Conservation (phyloP, 345 rosid genomes). For the Populus tremula region DNA sequence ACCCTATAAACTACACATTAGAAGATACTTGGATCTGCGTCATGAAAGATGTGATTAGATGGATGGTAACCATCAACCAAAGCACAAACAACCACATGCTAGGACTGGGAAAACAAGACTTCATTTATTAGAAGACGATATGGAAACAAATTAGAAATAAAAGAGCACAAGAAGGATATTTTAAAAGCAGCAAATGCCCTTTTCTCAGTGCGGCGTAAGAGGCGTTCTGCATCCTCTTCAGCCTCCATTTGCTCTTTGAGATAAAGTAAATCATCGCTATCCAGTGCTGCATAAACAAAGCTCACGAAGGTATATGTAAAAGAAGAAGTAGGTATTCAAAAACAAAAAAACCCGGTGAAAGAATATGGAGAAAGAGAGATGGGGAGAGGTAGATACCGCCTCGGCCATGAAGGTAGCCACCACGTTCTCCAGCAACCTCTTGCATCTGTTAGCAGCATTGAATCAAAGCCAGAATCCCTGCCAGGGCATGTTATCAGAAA, state of each 20-base stretch:
- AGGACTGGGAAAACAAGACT: no score
- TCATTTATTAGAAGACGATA: no score
- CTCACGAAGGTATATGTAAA: slow-evolving; percentile 24
- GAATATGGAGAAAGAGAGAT: background rate
- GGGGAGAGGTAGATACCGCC: slow-evolving; percentile 56
- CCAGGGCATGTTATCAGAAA: slow-evolving; percentile 99
- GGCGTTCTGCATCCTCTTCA: slow-evolving; percentile 97
- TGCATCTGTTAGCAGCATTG: slow-evolving; percentile 86
- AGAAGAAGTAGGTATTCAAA: background rate
- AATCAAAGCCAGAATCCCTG: slow-evolving; percentile 89
- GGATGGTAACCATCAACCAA: no score
- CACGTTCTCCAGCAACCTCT: slow-evolving; percentile 99
- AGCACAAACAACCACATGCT: no score
- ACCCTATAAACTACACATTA: no score
- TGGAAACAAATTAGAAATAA: background rate
- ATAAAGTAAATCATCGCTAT: slow-evolving; percentile 95
- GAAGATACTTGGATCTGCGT: no score
- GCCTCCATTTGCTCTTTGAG: slow-evolving; percentile 99
- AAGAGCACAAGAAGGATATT: slow-evolving; percentile 61
- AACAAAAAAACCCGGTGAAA: background rate
- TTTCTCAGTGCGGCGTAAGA: slow-evolving; percentile 91
- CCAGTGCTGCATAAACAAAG: slow-evolving; percentile 74
- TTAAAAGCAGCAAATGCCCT: slow-evolving; percentile 97
- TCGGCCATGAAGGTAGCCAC: slow-evolving; percentile 97
- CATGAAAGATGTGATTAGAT: no score